Conservation (phyloP, 176 grass and related monocot species). For the Poa annua region DNA sequence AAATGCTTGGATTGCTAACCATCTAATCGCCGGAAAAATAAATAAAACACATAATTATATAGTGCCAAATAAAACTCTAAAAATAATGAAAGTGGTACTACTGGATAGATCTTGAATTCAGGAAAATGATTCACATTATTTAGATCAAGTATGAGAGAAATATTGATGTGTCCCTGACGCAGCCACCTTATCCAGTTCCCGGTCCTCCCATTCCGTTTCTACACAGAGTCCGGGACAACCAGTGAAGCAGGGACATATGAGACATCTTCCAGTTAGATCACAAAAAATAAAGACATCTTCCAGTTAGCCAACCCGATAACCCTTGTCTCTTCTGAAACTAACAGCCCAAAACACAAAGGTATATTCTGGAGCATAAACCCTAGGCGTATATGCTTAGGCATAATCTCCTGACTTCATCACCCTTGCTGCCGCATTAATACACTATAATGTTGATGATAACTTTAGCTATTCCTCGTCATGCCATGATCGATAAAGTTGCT, state of each 20-base stretch:
- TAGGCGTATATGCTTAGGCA: conserved; percentile 29
- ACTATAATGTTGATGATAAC: conserved; percentile 2
- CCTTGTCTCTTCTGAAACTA: conserved; percentile 1
- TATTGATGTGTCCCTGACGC: neutral
- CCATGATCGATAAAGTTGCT: conserved; percentile 39
- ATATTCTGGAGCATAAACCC: neutral
- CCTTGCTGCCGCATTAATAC: neutral
- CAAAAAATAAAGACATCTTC: neutral
- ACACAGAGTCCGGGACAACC: neutral
- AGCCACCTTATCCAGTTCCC: conserved; percentile 15
- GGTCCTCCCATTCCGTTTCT: conserved; percentile 11
- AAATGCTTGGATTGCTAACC: no score
- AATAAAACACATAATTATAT: no score
- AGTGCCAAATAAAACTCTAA: no score
- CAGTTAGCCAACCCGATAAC: neutral
- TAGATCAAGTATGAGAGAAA: no score
- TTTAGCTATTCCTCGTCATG: neutral
- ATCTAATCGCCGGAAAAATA: no score
- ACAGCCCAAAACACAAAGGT: neutral
- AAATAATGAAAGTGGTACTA: no score
- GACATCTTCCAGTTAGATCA: neutral
- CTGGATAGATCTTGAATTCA: no score
- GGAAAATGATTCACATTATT: no score
- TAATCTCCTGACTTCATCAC: conserved; percentile 16
- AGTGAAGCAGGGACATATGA: neutral